Evolutionary conservation across 306 rosid genomes (phyloP).

Genomic region (Rubus parviflorus): DNA sequence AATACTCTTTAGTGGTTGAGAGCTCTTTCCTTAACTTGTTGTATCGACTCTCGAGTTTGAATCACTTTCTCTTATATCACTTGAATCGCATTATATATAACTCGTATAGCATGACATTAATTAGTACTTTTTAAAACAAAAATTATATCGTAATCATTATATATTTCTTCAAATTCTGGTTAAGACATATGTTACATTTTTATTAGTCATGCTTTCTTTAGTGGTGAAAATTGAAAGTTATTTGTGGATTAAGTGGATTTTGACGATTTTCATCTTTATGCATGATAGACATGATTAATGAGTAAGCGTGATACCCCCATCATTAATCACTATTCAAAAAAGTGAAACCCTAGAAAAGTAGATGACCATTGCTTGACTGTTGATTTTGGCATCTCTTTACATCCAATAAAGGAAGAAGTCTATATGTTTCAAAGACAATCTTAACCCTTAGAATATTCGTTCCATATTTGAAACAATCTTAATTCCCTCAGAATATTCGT

Average conservation of each 20-base stretch:
- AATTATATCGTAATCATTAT: neutral
- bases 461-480: neutral
- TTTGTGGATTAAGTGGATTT: neutral
- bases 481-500: slow-evolving; percentile 7
- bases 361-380: neutral
- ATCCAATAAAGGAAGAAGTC: neutral
- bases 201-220: too few relatives aligned
- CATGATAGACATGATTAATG: neutral
- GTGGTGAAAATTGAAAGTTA: neutral
- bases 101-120: neutral
- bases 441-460: slow-evolving; percentile 5
- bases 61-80: neutral
- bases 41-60: neutral
- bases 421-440: slow-evolving; percentile 9
- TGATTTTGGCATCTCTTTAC: slow-evolving; percentile 16
- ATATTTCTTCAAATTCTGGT: too few relatives aligned
- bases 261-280: neutral
- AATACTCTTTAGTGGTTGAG: neutral
- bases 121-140: neutral
- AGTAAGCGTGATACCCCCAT: neutral
- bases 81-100: neutral
- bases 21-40: neutral
- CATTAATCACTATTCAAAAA: neutral
- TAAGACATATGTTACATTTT: too few relatives aligned
- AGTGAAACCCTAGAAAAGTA: neutral